Evolutionary conservation across 495 filamentous ascomycete species (phyloP).

Genomic region (Tuber borchii): DNA sequence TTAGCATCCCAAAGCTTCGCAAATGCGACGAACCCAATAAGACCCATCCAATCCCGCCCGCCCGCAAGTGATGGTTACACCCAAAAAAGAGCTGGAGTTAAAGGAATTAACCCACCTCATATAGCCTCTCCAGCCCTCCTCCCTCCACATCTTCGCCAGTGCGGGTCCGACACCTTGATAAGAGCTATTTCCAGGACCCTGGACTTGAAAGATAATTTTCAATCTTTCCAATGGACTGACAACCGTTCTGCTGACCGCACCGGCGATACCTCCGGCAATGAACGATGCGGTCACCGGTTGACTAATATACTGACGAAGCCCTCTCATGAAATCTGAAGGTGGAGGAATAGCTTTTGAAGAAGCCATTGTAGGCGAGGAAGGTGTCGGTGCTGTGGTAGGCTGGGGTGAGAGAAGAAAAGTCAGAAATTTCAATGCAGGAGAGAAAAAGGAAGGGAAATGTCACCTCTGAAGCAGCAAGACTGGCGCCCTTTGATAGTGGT

Average conservation of each 20-base stretch:
- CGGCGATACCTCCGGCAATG: slow-evolving; percentile 89
- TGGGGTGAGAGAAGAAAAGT: slow-evolving; percentile 7
- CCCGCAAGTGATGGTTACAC: background rate
- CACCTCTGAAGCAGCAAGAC: slow-evolving; percentile 23
- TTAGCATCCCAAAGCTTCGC: slow-evolving; percentile 19
- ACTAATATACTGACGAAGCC: slow-evolving; percentile 52
- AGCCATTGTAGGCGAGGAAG: slow-evolving; percentile 17
- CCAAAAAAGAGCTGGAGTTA: background rate
- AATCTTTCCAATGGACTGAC: slow-evolving; percentile 91
- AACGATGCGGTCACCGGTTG: slow-evolving; percentile 87
- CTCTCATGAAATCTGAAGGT: slow-evolving; percentile 26
- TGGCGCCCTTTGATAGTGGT: slow-evolving; percentile 17
- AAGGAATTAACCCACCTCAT: slow-evolving; percentile 51
- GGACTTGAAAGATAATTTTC: slow-evolving; percentile 95
- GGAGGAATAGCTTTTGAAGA: slow-evolving; percentile 25
- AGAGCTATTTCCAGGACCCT: slow-evolving; percentile 80
- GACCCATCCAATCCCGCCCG: background rate
- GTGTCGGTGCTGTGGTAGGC: slow-evolving; percentile 9
- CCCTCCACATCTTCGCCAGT: slow-evolving; percentile 85
- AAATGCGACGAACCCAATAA: background rate
- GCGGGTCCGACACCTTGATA: slow-evolving; percentile 90
- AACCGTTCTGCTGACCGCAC: slow-evolving; percentile 93
- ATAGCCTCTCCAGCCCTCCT: slow-evolving; percentile 93
- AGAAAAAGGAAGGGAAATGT: background rate
- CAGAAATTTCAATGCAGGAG: slow-evolving; percentile 1